These are phyloP conservation scores for Cytospora leucostoma DNA, from an alignment of 2,329 filamentous ascomycete genomes.

Conservation along the genomic window DNA sequence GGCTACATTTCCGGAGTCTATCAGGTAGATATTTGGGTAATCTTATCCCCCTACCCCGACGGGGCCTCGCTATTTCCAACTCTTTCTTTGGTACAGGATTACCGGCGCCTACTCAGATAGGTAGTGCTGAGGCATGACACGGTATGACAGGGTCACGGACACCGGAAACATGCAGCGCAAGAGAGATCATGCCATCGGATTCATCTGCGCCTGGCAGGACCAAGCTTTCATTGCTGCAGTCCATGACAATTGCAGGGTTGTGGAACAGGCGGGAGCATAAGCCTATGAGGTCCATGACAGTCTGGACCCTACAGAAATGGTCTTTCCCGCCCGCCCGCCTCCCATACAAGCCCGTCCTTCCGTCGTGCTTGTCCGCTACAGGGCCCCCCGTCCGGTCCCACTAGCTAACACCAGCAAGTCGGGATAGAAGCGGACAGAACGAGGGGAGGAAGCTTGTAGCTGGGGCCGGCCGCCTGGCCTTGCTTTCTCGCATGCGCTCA, in stretches of 20 bases:
- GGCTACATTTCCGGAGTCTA: background rate
- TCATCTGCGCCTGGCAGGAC: background rate
- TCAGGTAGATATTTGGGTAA: too few relatives aligned
- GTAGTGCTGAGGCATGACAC: background rate
- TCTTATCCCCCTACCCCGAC: too few relatives aligned
- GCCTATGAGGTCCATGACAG: slow-evolving; percentile 19
- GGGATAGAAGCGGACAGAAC: slow-evolving; percentile 13
- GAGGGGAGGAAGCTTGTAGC: background rate
- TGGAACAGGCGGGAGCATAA: slow-evolving; percentile 8
- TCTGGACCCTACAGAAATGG: slow-evolving; percentile 9
- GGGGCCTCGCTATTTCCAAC: too few relatives aligned
- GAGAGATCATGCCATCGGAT: background rate
- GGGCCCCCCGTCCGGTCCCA: slow-evolving; percentile 5
- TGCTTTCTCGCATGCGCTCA: too few relatives aligned
- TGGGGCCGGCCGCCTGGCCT: too few relatives aligned
- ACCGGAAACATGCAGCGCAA: background rate
- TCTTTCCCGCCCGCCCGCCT: background rate
- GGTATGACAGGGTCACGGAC: background rate
- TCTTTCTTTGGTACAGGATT: too few relatives aligned
- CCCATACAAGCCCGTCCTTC: background rate
- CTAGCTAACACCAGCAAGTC: background rate
- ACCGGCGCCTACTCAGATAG: too few relatives aligned
- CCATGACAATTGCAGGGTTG: slow-evolving; percentile 14
- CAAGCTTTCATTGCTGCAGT: background rate
- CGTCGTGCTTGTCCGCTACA: slow-evolving; percentile 3